phyloP scores from a whole-genome alignment of 495 filamentous ascomycete species.

The Podospora bellae-mahoneyi region DNA sequence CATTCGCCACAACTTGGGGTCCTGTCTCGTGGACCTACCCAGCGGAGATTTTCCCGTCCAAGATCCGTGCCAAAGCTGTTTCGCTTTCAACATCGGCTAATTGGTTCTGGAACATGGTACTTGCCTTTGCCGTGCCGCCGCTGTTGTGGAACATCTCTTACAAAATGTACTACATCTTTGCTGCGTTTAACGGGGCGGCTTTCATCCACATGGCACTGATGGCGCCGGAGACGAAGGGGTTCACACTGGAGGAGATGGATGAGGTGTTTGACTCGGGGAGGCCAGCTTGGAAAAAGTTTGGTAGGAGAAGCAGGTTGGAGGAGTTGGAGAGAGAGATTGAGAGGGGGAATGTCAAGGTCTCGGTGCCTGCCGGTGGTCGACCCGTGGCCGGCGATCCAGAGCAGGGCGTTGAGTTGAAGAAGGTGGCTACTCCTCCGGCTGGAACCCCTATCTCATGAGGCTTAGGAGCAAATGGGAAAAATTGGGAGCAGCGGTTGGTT shows the following conservation, averaged over 20 bases:
- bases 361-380: not conserved
- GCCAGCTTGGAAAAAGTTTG: constrained; percentile 46
- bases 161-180: constrained; percentile 67
- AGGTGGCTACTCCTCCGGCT: not conserved
- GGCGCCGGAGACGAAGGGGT: constrained; percentile 77
- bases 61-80: constrained; percentile 68
- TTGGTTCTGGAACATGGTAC: constrained; percentile 68
- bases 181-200: constrained; percentile 65
- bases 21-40: constrained; percentile 81
- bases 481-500: too few species aligned
- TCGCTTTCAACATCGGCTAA: constrained; percentile 61
- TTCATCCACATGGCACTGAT: constrained; percentile 66
- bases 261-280: constrained; percentile 55
- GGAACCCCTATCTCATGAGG: not conserved
- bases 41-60: constrained; percentile 72
- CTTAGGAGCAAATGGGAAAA: too few species aligned
- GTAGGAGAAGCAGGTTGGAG: constrained; percentile 47
- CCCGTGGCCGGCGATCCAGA: not conserved
- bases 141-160: constrained; percentile 54
- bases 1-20: constrained; percentile 75
- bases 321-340: constrained; percentile 51
- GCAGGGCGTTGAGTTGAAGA: not conserved
- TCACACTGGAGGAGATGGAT: constrained; percentile 68
- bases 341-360: constrained; percentile 45
- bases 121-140: constrained; percentile 61